Percentiles rank a stretch among this genome's conserved stretches.
Evolutionary conservation across 805 yeast species (phyloP).

Genomic region (Teunomyces lycoperdinae): DNA sequence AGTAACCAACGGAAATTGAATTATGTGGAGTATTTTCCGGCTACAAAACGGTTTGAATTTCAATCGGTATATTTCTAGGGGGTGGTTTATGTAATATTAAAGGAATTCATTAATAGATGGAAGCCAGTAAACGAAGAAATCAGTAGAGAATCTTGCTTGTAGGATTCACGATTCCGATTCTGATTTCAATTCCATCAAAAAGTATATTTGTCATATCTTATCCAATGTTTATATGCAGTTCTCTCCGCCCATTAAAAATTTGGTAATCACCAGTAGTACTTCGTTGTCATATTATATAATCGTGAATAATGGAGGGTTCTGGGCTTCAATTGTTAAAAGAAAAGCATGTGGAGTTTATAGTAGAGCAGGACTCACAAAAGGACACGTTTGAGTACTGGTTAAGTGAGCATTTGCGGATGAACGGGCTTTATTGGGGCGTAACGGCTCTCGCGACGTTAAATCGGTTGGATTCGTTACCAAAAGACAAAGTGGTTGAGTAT

Average conservation of each 20-base stretch:
- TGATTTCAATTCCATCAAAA: too few relatives aligned
- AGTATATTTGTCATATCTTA: too few relatives aligned
- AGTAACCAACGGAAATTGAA: conserved; percentile 42
- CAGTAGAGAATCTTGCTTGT: too few relatives aligned
- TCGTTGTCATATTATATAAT: too few relatives aligned
- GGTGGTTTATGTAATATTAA: too few relatives aligned
- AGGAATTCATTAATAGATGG: too few relatives aligned
- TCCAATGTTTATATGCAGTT: too few relatives aligned
- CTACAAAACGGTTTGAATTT: conserved; percentile 48
- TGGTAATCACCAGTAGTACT: too few relatives aligned
- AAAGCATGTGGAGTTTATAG: conserved; percentile 35
- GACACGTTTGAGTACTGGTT: conserved; percentile 78
- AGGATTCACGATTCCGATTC: too few relatives aligned
- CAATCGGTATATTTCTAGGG: conserved; percentile 41
- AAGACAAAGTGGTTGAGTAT: conserved; percentile 61
- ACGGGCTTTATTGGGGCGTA: conserved; percentile 95
- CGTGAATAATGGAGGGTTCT: neutral
- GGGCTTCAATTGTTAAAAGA: conserved; percentile 11
- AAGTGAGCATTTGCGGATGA: conserved; percentile 83
- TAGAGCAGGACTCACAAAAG: conserved; percentile 38
- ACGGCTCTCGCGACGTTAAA: conserved; percentile 67
- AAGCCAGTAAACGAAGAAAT: too few relatives aligned
- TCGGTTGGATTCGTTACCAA: conserved; percentile 48
- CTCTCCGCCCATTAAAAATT: too few relatives aligned
- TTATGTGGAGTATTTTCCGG: conserved; percentile 73